Evolutionary conservation across 2,329 filamentous ascomycete genomes (phyloP).

Genomic region (Tolypocladium album): DNA sequence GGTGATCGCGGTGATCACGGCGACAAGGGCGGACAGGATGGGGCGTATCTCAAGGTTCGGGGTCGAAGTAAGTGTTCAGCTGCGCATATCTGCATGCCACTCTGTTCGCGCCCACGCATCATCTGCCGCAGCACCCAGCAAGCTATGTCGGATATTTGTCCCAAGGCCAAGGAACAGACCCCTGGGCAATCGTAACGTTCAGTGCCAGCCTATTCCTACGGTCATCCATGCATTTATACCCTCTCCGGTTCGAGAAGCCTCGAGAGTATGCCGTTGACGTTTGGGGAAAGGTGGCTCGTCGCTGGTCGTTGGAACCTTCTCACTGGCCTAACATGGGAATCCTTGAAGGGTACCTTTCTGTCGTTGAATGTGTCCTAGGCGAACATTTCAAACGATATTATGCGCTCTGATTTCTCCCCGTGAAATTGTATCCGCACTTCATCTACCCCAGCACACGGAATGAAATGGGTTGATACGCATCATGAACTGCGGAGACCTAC

Average conservation of each 20-base stretch:
- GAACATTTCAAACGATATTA: neutral
- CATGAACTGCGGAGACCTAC: constrained; percentile 3
- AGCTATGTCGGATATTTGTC: neutral
- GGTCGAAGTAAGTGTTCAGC: constrained; percentile 35
- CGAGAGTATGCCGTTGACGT: neutral
- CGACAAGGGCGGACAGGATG: constrained; percentile 30
- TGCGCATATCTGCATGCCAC: neutral
- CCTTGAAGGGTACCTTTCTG: neutral
- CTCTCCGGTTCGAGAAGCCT: neutral
- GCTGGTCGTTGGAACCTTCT: neutral
- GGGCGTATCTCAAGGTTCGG: constrained; percentile 35
- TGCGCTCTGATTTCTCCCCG: neutral
- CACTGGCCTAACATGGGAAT: neutral
- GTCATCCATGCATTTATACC: neutral
- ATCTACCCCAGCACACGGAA: neutral
- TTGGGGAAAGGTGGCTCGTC: neutral
- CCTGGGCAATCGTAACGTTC: neutral
- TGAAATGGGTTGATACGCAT: neutral
- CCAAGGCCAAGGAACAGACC: too few species aligned
- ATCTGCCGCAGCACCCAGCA: neutral
- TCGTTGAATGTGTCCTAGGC: neutral
- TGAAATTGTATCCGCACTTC: neutral
- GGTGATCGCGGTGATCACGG: constrained; percentile 37
- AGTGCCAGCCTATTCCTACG: neutral
- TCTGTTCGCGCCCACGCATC: neutral